A percentile compares a stretch with the other conserved stretches of the same genome.
Evolutionary conservation across 2,329 filamentous ascomycete genomes (phyloP).

Genomic region (Diaporthe citriasiana): DNA sequence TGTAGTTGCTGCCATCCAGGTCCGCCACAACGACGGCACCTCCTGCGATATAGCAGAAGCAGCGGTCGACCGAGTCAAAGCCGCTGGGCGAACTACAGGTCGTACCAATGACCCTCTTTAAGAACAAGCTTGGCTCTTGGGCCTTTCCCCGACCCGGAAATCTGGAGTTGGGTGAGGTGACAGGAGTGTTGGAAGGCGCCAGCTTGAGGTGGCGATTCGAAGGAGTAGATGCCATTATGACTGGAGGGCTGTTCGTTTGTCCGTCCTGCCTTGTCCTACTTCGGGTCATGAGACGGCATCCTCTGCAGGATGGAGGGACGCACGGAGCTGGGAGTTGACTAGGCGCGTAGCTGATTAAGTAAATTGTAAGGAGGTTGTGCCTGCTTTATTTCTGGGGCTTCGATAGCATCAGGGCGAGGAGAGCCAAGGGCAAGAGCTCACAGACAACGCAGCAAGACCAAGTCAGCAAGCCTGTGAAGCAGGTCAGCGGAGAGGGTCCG

Average conservation of each 20-base stretch:
- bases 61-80: conserved; percentile 84
- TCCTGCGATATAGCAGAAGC: conserved; percentile 92
- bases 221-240: conserved; percentile 73
- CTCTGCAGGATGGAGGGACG: conserved; percentile 9
- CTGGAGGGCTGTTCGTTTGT: not conserved
- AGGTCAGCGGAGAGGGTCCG: conserved; percentile 21
- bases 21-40: conserved; percentile 93
- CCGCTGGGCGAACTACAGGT: conserved; percentile 88
- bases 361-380: not conserved
- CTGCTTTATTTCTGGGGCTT: not conserved
- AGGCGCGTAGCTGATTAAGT: conserved; percentile 13
- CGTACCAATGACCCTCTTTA: conserved; percentile 90
- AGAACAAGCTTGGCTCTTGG: conserved; percentile 74
- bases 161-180: conserved; percentile 71
- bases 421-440: not conserved
- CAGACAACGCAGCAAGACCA: conserved; percentile 20
- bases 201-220: conserved; percentile 73
- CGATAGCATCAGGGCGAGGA: not conserved
- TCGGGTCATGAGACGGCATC: conserved; percentile 25
- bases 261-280: not conserved
- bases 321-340: conserved; percentile 23
- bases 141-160: conserved; percentile 70
- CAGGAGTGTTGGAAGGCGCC: conserved; percentile 84
- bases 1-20: conserved; percentile 75
- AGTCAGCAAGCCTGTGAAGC: conserved; percentile 18